Base-by-base conservation (phyloP, 148 eudicot genomes). In the Suaeda aralocaspica region DNA sequence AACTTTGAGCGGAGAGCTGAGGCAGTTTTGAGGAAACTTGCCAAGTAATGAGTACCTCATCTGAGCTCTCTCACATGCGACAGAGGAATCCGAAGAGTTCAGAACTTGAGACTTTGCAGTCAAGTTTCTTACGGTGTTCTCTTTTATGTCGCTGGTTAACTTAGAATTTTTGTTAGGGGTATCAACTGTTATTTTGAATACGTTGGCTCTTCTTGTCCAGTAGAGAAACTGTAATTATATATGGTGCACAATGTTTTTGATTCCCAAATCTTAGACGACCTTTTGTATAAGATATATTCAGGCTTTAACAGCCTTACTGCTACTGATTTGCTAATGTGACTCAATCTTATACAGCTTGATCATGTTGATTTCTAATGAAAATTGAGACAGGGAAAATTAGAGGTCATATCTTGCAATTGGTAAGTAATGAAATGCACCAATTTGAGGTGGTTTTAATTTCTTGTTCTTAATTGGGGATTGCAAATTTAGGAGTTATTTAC, bases 1-100 rank as follows among this genome's bases (percentile, higher is more conserved):
- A 94, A 88, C 78, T 85, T 93, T 60, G 98, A 93, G 86, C 95
- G 91, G 83, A 87, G 98, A 79, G 98, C 98, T 50, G 92, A 87
- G 82, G 90, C 91, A 22, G 96, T 83, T 18, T 72, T 93, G 66
- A 83, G 92, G 80, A 93, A 88, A 73, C 92, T 84, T 24, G 71
- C 84, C 69, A 75, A 69, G 74, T 75, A 60, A 74, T 76, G 48
- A 25, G 41, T 30, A 41, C 24, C 62, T 66, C 24, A 30, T 26
- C 1, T 64, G 50, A 21, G 25, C 58, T 39, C 70, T 49, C 29
- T 57, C 41, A n/a, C 14, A 22, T 63, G 19, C 69, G 31, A 24
- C 0, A 22, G 18, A 52, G 56, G 42, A 19, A 18, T 48, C 15
- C n/a, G 8, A 66, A 31, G 58, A 10, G 53, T 39, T 41, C 36